Percentiles rank a stretch among this genome's conserved stretches.
Conservation (phyloP, 352 stramenopile genomes). For the Pythium coloratum region DNA sequence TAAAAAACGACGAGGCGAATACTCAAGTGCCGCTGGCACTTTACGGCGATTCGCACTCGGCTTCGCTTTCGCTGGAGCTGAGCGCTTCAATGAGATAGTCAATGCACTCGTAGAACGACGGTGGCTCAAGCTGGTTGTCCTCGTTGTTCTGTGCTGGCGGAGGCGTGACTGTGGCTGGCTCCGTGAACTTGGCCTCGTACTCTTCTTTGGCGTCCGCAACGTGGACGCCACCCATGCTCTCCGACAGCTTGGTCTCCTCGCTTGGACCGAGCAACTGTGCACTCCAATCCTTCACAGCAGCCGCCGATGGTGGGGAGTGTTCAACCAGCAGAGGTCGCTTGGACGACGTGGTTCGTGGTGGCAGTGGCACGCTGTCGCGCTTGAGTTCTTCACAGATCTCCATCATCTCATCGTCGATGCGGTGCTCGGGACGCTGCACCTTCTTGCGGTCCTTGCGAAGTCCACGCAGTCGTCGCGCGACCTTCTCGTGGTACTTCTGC, state of each 20-base stretch:
- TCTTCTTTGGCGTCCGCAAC: neutral
- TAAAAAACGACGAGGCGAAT: neutral
- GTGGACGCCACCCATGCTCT: slow-evolving; percentile 9
- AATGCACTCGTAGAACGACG: slow-evolving; percentile 18
- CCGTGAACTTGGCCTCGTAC: neutral
- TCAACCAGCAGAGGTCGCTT: neutral
- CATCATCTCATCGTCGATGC: slow-evolving; percentile 18
- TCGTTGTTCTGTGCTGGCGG: neutral
- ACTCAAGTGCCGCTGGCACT: neutral
- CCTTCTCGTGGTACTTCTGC: slow-evolving; percentile 22
- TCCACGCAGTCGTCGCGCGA: slow-evolving; percentile 14
- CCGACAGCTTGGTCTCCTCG: slow-evolving; percentile 18
- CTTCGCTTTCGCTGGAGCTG: slow-evolving; percentile 21
- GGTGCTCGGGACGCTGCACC: slow-evolving; percentile 8
- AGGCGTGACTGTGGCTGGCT: neutral
- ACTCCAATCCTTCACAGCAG: neutral
- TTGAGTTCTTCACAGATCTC: slow-evolving; percentile 18
- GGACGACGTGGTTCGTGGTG: neutral
- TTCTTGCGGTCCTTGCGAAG: slow-evolving; percentile 10
- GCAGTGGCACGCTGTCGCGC: slow-evolving; percentile 8
- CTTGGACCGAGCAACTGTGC: neutral
- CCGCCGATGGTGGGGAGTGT: neutral
- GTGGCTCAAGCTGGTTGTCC: neutral
- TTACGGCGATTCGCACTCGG: neutral
- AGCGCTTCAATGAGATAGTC: slow-evolving; percentile 20